Evolutionary conservation across 345 rosid genomes (phyloP).

Genomic region (Eutrema japonicum): DNA sequence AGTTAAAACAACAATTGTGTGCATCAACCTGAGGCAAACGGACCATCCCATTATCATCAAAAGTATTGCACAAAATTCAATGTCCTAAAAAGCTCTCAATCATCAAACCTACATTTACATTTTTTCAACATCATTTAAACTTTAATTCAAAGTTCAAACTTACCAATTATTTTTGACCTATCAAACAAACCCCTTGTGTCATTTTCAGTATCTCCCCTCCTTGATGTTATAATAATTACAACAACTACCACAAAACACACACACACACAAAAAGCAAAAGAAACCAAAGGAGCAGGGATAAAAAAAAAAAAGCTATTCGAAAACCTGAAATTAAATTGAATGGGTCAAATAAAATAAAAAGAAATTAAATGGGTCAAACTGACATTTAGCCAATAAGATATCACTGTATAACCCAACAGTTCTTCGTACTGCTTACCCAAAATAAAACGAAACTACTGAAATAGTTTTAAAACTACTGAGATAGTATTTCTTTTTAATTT

Average conservation of each 20-base stretch:
- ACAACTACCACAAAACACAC: slow-evolving; percentile 23
- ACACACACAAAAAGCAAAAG: not conserved
- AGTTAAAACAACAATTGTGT: slow-evolving; percentile 16
- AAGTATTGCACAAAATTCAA: slow-evolving; percentile 43
- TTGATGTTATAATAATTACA: slow-evolving; percentile 13
- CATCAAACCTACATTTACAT: slow-evolving; percentile 39
- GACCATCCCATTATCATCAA: slow-evolving; percentile 15
- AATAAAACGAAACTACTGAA: slow-evolving; percentile 14
- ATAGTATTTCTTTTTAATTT: not conserved
- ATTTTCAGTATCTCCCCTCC: slow-evolving; percentile 33
- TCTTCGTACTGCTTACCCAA: slow-evolving; percentile 29
- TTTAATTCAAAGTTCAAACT: slow-evolving; percentile 25
- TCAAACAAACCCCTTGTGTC: not conserved
- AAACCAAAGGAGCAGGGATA: not conserved
- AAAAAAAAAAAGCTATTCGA: slow-evolving; percentile 20
- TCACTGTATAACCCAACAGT: slow-evolving; percentile 38
- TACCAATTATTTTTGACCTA: slow-evolving; percentile 23
- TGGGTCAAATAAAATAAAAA: slow-evolving; percentile 19
- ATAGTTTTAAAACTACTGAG: slow-evolving; percentile 23
- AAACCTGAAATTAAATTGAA: slow-evolving; percentile 24
- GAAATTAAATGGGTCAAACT: slow-evolving; percentile 42
- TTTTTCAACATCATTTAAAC: slow-evolving; percentile 20
- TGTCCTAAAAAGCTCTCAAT: slow-evolving; percentile 41
- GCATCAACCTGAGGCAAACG: slow-evolving; percentile 23
- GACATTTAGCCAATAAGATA: slow-evolving; percentile 39